Evolutionary conservation across 495 filamentous ascomycete genomes (phyloP).

Genomic region (Polyplosphaeria fusca): DNA sequence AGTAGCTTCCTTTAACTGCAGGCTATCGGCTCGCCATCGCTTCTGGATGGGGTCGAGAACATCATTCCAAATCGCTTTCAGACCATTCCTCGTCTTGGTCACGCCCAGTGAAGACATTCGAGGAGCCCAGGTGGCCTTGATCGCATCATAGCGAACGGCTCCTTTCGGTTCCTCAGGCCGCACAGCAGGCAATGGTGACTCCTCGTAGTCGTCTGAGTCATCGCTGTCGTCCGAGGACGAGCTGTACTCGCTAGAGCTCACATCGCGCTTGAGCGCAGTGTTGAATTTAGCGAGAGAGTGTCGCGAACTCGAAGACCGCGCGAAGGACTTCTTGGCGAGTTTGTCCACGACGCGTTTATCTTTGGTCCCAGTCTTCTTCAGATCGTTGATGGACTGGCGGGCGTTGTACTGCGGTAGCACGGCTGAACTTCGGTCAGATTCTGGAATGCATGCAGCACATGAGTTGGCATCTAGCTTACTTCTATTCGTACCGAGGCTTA

Average conservation of each 20-base stretch:
- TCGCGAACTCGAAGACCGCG: not conserved
- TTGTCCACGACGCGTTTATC: conserved; percentile 36
- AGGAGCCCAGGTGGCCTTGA: conserved; percentile 65
- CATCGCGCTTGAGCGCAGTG: conserved; percentile 36
- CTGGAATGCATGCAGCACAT: conserved; percentile 18
- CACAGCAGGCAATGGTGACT: conserved; percentile 51
- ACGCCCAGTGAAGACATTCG: conserved; percentile 45
- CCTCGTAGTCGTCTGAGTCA: conserved; percentile 49
- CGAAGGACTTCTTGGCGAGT: conserved; percentile 18
- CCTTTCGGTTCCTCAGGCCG: conserved; percentile 53
- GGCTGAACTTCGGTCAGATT: conserved; percentile 36
- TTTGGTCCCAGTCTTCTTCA: conserved; percentile 39
- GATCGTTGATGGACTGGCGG: conserved; percentile 47
- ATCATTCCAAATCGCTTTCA: conserved; percentile 58
- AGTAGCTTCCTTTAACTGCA: conserved; percentile 56
- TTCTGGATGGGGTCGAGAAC: conserved; percentile 61
- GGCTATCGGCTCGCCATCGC: conserved; percentile 58
- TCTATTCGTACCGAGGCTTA: conserved; percentile 29
- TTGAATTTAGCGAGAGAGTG: not conserved
- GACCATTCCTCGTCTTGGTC: conserved; percentile 51
- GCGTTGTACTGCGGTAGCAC: conserved; percentile 42
- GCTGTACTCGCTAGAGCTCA: conserved; percentile 35
- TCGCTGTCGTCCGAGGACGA: conserved; percentile 50
- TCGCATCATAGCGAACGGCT: conserved; percentile 59
- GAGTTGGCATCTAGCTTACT: conserved; percentile 29